These are phyloP conservation scores for Aquanectria penicillioides DNA, from an alignment of 2,329 filamentous ascomycete species.

Conservation along the genomic window DNA sequence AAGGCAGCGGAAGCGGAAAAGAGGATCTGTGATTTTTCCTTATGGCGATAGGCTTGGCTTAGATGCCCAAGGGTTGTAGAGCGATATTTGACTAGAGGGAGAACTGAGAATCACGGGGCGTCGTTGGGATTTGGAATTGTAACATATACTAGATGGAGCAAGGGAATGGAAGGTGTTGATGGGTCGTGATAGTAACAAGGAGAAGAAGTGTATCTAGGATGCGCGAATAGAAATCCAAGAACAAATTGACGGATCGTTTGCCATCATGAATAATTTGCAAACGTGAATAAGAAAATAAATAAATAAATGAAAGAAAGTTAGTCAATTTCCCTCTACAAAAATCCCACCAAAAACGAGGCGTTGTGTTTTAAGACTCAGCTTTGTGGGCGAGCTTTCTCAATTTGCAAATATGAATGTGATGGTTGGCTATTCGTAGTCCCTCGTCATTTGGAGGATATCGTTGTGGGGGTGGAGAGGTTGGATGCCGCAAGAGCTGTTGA, in stretches of 20 bases:
- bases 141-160: not conserved
- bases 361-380: not conserved
- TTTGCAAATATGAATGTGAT: slow-evolving; percentile 26
- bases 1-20: slow-evolving; percentile 28
- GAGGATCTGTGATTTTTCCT: slow-evolving; percentile 28
- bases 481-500: not conserved
- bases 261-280: too few species aligned
- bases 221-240: too few species aligned
- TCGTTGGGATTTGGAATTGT: not conserved
- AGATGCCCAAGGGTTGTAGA: too few species aligned
- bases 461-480: slow-evolving; percentile 2
- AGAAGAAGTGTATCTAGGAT: too few species aligned
- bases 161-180: not conserved
- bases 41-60: too few species aligned
- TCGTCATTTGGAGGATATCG: not conserved
- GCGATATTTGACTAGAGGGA: not conserved
- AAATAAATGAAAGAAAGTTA: too few species aligned
- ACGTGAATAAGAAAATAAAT: too few species aligned
- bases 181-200: not conserved
- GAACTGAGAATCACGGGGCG: not conserved
- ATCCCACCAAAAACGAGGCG: not conserved
- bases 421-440: slow-evolving; percentile 9
- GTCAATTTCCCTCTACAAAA: too few species aligned
- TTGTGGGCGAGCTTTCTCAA: not conserved
- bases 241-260: too few species aligned